A percentile compares a stretch with the other conserved stretches of the same genome.
phyloP scores from a whole-genome alignment of 2,329 filamentous ascomycete genomes.

The Fusarium heterosporum region DNA sequence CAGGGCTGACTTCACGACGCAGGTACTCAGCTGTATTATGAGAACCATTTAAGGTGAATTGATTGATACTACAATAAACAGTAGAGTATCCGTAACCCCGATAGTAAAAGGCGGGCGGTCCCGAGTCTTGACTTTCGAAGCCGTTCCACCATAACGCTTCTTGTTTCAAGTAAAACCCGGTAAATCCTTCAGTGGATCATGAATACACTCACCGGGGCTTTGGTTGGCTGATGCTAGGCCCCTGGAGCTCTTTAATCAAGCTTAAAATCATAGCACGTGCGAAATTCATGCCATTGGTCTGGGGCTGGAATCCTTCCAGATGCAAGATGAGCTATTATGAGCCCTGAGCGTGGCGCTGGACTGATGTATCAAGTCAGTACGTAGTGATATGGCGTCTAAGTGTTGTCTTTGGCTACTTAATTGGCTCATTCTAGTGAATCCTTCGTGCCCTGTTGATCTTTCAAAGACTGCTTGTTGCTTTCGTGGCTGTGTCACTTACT shows the following conservation, averaged over 20 bases:
- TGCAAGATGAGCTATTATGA: background rate
- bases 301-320: background rate
- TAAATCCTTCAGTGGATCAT: background rate
- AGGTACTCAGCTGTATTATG: background rate
- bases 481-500: background rate
- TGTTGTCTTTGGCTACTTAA: background rate
- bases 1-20: background rate
- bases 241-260: background rate
- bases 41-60: too few species aligned
- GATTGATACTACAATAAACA: too few species aligned
- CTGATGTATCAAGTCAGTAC: background rate
- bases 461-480: background rate
- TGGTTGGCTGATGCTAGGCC: background rate
- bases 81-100: background rate
- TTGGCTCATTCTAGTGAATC: background rate
- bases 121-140: background rate
- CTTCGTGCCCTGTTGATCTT: constrained; percentile 2
- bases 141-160: background rate
- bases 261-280: background rate
- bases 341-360: background rate
- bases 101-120: background rate
- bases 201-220: background rate
- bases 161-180: background rate
- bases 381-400: background rate
- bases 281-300: constrained; percentile 1